phyloP scores from a whole-genome alignment of 2,329 filamentous ascomycete genomes.

The Elsinoe batatas region DNA sequence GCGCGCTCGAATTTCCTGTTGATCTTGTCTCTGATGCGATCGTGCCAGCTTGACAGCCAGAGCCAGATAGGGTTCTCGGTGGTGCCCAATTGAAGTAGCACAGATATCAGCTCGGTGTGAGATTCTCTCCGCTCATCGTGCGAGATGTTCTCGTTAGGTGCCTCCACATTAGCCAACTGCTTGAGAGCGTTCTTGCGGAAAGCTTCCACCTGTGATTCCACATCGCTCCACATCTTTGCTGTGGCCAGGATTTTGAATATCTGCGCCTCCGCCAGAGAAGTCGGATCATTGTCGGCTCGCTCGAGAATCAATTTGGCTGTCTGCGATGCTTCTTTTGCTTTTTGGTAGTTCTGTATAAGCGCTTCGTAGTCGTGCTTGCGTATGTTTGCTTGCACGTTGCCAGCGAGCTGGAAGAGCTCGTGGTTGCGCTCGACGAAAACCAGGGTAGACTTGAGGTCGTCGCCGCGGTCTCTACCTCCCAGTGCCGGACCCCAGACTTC shows the following conservation, averaged over 20 bases:
- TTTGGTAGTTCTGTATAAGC: constrained; percentile 75
- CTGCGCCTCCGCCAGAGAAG: constrained; percentile 62
- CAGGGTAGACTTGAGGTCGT: constrained; percentile 69
- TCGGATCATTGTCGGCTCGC: constrained; percentile 39
- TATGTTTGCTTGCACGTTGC: constrained; percentile 70
- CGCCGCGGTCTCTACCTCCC: constrained; percentile 83
- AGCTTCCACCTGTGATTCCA: constrained; percentile 71
- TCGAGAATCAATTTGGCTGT: constrained; percentile 62
- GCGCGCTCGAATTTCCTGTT: constrained; percentile 70
- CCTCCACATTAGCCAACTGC: constrained; percentile 55
- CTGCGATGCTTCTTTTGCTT: constrained; percentile 71
- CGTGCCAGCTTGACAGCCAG: constrained; percentile 84
- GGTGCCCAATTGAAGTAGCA: constrained; percentile 86
- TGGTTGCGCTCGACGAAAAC: constrained; percentile 68
- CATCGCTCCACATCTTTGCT: constrained; percentile 89
- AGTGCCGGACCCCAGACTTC: constrained; percentile 95
- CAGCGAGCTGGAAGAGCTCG: constrained; percentile 71
- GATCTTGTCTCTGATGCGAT: constrained; percentile 81
- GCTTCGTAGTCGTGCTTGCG: constrained; percentile 84
- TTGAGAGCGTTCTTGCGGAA: constrained; percentile 91
- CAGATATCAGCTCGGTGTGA: constrained; percentile 81
- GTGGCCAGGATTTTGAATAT: constrained; percentile 80
- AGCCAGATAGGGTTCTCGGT: constrained; percentile 95
- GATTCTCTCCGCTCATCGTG: constrained; percentile 57
- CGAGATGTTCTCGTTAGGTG: constrained; percentile 39